Evolutionary conservation across 257 asterid genomes (phyloP).

Genomic region (Gentiana dahurica): DNA sequence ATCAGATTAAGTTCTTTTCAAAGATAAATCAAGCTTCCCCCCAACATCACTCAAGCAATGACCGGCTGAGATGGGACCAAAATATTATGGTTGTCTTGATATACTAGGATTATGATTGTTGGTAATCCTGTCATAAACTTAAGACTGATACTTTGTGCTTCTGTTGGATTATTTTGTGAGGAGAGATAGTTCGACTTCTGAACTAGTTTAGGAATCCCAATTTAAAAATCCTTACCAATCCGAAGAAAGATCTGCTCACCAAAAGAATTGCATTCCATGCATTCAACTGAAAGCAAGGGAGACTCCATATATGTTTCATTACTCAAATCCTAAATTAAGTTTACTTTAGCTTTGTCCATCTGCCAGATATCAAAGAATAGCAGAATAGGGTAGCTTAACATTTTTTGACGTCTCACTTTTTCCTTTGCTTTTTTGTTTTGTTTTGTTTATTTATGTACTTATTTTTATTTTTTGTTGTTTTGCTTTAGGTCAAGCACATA

Average conservation of each 20-base stretch:
- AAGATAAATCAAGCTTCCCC: too few relatives aligned
- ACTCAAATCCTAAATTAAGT: slow-evolving; percentile 16
- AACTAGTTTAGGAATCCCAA: slow-evolving; percentile 33
- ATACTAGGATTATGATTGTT: too few relatives aligned
- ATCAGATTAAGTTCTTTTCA: too few relatives aligned
- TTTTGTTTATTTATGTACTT: too few relatives aligned
- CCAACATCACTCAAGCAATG: too few relatives aligned
- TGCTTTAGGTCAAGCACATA: too few relatives aligned
- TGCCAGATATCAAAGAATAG: slow-evolving; percentile 2
- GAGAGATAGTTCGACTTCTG: slow-evolving; percentile 7
- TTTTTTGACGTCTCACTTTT: too few relatives aligned
- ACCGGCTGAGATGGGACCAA: too few relatives aligned
- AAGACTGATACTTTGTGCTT: slow-evolving; percentile 9
- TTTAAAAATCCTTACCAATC: slow-evolving; percentile 54
- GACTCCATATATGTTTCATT: slow-evolving; percentile 21
- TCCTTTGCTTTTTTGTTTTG: too few relatives aligned
- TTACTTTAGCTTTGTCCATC: slow-evolving; percentile 18
- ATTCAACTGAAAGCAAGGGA: slow-evolving; percentile 12
- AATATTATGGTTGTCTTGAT: too few relatives aligned
- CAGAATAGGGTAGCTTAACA: too few relatives aligned
- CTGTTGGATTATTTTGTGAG: slow-evolving; percentile 5
- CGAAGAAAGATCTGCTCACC: slow-evolving; percentile 44
- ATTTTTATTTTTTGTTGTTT: too few relatives aligned
- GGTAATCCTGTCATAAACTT: slow-evolving; percentile 18
- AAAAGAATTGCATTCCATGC: slow-evolving; percentile 16